A percentile compares a stretch with the other conserved stretches of the same genome.
These are phyloP conservation scores for Trypanosoma scelopori DNA, from an alignment of 208 protist genomes.

Conservation along the genomic window DNA sequence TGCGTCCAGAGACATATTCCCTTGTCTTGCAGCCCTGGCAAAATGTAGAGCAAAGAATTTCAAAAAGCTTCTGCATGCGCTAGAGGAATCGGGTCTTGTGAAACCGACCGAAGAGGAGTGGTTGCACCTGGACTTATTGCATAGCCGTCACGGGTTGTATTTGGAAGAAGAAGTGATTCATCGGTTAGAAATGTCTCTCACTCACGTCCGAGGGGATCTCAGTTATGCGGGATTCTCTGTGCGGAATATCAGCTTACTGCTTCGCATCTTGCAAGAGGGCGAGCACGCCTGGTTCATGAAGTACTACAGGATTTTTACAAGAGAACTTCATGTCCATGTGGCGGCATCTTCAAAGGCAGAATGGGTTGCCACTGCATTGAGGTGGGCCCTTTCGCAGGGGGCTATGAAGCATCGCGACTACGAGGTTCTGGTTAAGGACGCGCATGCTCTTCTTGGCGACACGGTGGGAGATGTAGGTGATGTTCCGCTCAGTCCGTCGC, in stretches of 20 bases:
- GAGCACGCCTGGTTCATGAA: conserved; percentile 62
- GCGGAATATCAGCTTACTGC: conserved; percentile 52
- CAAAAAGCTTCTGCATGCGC: conserved; percentile 51
- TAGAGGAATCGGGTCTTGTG: conserved; percentile 56
- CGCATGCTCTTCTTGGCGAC: conserved; percentile 3
- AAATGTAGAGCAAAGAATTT: conserved; percentile 59
- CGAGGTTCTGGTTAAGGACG: conserved; percentile 24
- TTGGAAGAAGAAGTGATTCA: conserved; percentile 44
- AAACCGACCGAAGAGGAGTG: conserved; percentile 48
- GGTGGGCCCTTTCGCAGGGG: conserved; percentile 21
- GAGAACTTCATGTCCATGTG: conserved; percentile 6
- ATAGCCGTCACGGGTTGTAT: conserved; percentile 51
- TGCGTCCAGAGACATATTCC: conserved; percentile 51
- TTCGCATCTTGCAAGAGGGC: conserved; percentile 72
- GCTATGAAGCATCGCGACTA: conserved; percentile 5
- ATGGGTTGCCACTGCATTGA: conserved; percentile 27
- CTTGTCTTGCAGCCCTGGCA: conserved; percentile 58
- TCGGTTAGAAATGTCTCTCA: conserved; percentile 28
- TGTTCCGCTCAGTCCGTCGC: not conserved
- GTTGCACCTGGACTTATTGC: conserved; percentile 63
- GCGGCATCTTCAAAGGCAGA: conserved; percentile 1
- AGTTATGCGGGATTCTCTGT: conserved; percentile 35
- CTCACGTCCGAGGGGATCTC: conserved; percentile 1
- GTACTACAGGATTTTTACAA: conserved; percentile 57
- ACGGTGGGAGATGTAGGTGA: not conserved